Evolutionary conservation across 2,329 filamentous ascomycete genomes (phyloP), one percentile per base, ranked within the genome.

Genomic region (Ophiostoma triangulosporum): DNA sequence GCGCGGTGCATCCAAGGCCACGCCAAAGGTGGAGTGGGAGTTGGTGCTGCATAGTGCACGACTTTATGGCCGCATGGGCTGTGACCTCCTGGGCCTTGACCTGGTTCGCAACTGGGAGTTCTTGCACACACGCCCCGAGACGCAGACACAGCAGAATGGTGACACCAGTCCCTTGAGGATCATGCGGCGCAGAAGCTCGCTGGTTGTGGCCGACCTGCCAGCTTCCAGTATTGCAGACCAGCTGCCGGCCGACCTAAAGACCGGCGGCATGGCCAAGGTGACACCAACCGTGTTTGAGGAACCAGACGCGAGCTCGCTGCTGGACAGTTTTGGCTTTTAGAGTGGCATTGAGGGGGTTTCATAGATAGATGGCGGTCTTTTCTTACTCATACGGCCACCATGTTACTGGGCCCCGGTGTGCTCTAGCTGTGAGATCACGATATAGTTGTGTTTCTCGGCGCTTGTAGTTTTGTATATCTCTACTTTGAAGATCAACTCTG

Each of bases 311-410:
- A 88, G 80, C 65, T 91, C 88, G 56, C 69, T 98, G 63, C 73
- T 97, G 61, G 91, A 97, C 72, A 90, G 80, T 65, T 97, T 97
- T 75, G 91, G 91, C 1, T 93, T 97, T 64, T 97, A n/a, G n/a
- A n/a, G n/a, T n/a, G n/a, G n/a, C n/a, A n/a, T n/a, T n/a, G n/a
- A n/a, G n/a, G n/a, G n/a, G n/a, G 26, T 17, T 46, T 9, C 17
- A n/a, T 6, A 5, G 15, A 36, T 6, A n/a, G 35, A 36, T 36
- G 32, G 32, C 5, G 32, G 14, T 31, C 6, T 31, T 6, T 11
- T 31, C 29, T 6, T 31, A 31, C 11, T 31, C 29, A n/a, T n/a
- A n/a, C n/a, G n/a, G n/a, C n/a, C n/a, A n/a, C n/a, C n/a, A n/a
- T n/a, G n/a, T n/a, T n/a, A n/a, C n/a, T n/a, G n/a, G n/a, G n/a